phyloP scores from a whole-genome alignment of 192 early-diverging fungal species.

The Phycomyces blakesleeanus region DNA sequence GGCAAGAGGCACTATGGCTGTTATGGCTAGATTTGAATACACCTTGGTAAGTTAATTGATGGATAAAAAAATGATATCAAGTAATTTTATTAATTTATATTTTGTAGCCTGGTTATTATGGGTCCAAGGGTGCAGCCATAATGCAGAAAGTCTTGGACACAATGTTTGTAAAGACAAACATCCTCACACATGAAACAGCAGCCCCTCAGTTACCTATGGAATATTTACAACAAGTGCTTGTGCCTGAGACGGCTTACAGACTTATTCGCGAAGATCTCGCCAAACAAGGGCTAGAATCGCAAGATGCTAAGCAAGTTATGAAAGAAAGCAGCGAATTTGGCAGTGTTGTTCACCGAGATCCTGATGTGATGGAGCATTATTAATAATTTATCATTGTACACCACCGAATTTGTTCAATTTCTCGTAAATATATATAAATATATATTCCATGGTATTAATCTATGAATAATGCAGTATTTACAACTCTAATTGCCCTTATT shows the following conservation, averaged over 20 bases:
- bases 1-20: conserved; percentile 31
- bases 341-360: background rate
- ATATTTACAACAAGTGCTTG: conserved; percentile 51
- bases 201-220: conserved; percentile 45
- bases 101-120: conserved; percentile 55
- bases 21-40: conserved; percentile 41
- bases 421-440: too few relatives aligned
- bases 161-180: conserved; percentile 38
- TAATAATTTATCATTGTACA: too few relatives aligned
- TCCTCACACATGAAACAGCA: conserved; percentile 33
- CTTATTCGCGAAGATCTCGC: conserved; percentile 41
- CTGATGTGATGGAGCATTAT: too few relatives aligned
- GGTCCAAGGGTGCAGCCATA: conserved; percentile 40
- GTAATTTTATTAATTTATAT: too few relatives aligned
- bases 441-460: too few relatives aligned
- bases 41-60: conserved; percentile 33
- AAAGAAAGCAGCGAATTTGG: conserved; percentile 26
- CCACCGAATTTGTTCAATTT: too few relatives aligned
- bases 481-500: too few relatives aligned
- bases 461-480: too few relatives aligned
- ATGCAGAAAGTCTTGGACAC: conserved; percentile 31
- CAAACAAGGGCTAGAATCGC: background rate
- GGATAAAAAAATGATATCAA: too few relatives aligned
- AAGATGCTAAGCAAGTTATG: conserved; percentile 2
- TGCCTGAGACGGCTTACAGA: conserved; percentile 46